Percentiles rank a stretch among this genome's conserved stretches.
Conservation (phyloP, 2,329 filamentous ascomycete genomes). For the Dothideomycetes sp. region DNA sequence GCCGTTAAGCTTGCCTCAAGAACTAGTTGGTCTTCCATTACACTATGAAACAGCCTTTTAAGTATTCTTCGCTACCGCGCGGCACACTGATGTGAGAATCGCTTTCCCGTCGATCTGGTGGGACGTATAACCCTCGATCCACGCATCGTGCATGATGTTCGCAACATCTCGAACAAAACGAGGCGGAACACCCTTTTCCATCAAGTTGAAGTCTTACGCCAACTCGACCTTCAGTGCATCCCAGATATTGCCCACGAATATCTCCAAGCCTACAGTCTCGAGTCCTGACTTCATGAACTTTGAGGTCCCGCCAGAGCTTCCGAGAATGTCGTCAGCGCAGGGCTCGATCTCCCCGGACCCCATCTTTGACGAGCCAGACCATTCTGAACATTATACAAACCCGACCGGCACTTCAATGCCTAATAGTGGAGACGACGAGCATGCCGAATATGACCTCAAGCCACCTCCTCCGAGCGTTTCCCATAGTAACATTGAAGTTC, state of each 20-base stretch:
- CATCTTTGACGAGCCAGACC: background rate
- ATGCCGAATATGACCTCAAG: slow-evolving; percentile 26
- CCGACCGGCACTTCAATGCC: slow-evolving; percentile 15
- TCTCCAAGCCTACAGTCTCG: slow-evolving; percentile 1
- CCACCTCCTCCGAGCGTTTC: slow-evolving; percentile 24
- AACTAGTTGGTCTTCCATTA: too few species aligned
- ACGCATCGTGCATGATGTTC: background rate
- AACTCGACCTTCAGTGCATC: slow-evolving; percentile 9
- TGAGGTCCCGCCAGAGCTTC: slow-evolving; percentile 6
- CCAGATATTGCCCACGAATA: slow-evolving; percentile 5
- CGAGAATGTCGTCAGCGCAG: slow-evolving; percentile 7
- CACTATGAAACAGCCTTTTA: too few species aligned
- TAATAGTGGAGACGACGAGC: slow-evolving; percentile 14
- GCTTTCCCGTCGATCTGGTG: too few species aligned
- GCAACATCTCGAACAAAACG: background rate
- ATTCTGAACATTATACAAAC: background rate
- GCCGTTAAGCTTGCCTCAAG: too few species aligned
- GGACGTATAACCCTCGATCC: too few species aligned
- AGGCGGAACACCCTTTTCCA: too few species aligned
- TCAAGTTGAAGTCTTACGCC: background rate
- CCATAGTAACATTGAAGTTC: slow-evolving; percentile 22
- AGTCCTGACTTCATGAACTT: background rate
- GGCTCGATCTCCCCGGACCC: slow-evolving; percentile 3
- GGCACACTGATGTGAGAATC: too few species aligned
- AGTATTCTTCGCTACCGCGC: too few species aligned